Evolutionary conservation across 768 basidiomycete species (phyloP), one percentile per base, ranked within the genome.

Genomic region (Collybia nuda): DNA sequence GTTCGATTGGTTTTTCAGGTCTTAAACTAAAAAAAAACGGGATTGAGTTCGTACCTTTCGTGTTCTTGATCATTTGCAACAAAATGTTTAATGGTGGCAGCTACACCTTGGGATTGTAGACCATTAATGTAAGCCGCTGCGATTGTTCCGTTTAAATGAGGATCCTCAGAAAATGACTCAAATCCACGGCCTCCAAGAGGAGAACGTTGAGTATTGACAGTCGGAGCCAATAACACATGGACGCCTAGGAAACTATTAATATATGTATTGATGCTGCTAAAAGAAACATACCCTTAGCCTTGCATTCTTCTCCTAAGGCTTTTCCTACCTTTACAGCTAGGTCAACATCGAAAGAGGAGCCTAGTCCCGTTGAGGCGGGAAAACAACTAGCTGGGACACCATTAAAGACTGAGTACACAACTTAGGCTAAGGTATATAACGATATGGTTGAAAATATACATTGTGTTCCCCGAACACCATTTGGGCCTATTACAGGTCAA

Each of bases 101-200:
- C 74, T 8, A 86, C 78, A 14, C 81, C 80, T 39, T 75, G 71
- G 2, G 71, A 75, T 52, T 86, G 84, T 8, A 86, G 55, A 22
- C 85, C 84, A 42, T 84, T 78, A 51, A 86, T 77, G 58, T 84
- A 86, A 2, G 79, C 76, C 1, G 80, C 75, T 2, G 84, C 82
- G 44, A 83, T 74, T 7, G 67, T 77, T 6, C 78, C 82, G 44
- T 76, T 78, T 40, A 84, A 58, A 48, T 73, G 69, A 14, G 84
- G 82, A 60, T 85, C 84, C 62, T 85, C 83, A 3, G 81, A 78
- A 61, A 83, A 84, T 11, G 78, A 81, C 56, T 86, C 85, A 56
- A 86, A 87, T 21, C 75, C 69, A 41, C 79, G 73, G 5, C 80
- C 80, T 26, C 80, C 78, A 5, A 81, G 65, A 21, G 79, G 80